A percentile compares a stretch with the other conserved stretches of the same genome.
These are phyloP conservation scores for Sarocladiaceae sp. DNA, from an alignment of 2,329 filamentous ascomycete species.

Conservation along the genomic window DNA sequence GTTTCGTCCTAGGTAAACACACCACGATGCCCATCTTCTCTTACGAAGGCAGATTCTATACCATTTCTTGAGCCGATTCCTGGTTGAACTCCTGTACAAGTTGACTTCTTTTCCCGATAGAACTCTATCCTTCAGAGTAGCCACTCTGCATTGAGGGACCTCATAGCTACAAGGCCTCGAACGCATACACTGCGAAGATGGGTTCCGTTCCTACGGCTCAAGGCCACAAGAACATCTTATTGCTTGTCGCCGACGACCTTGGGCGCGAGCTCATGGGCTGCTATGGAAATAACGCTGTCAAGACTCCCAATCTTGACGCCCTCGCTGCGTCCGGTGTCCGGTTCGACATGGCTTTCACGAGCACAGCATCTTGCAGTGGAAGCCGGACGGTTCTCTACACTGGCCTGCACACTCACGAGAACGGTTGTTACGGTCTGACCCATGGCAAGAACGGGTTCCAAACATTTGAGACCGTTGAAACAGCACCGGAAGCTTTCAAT, in stretches of 20 bases:
- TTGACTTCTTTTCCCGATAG: too few relatives aligned
- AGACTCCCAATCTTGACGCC: constrained; percentile 34
- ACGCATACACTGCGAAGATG: neutral
- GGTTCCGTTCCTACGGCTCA: neutral
- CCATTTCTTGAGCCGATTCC: too few relatives aligned
- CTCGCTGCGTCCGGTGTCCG: constrained; percentile 29
- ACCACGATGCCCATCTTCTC: too few relatives aligned
- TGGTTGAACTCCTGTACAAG: too few relatives aligned
- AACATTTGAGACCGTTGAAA: constrained; percentile 37
- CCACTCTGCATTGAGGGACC: too few relatives aligned
- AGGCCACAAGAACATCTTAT: constrained; percentile 31
- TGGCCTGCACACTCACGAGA: constrained; percentile 41
- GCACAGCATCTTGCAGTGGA: constrained; percentile 41
- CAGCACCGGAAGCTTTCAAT: constrained; percentile 32
- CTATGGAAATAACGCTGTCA: constrained; percentile 23
- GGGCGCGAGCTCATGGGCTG: constrained; percentile 29
- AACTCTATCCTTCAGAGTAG: too few relatives aligned
- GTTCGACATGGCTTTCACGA: constrained; percentile 35
- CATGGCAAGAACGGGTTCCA: constrained; percentile 32
- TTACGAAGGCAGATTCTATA: too few relatives aligned
- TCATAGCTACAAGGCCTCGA: too few relatives aligned
- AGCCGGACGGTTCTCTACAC: constrained; percentile 42
- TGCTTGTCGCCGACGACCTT: constrained; percentile 37
- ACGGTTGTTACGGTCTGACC: constrained; percentile 39
- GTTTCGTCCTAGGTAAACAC: too few relatives aligned